These are phyloP conservation scores for Podospora anserina DNA, from an alignment of 495 filamentous ascomycete genomes.

Conservation along the genomic window DNA sequence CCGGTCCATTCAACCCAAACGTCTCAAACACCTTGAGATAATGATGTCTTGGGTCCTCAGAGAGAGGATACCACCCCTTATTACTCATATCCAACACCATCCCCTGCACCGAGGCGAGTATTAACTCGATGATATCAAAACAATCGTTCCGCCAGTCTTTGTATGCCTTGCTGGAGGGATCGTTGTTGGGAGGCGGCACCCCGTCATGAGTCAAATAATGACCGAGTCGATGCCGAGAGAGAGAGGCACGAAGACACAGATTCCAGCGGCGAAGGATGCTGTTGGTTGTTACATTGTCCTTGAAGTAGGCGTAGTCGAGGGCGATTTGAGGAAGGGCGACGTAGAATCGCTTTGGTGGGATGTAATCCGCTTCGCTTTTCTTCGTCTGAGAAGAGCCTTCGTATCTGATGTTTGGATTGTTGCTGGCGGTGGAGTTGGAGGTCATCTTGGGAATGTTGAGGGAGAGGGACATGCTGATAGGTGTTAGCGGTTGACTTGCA, in stretches of 20 bases:
- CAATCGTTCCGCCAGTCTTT: conserved; percentile 7
- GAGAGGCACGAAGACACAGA: not conserved
- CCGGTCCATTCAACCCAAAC: conserved; percentile 4
- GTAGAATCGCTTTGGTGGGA: conserved; percentile 8
- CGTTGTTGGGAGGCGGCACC: not conserved
- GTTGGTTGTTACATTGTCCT: not conserved
- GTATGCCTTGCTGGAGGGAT: not conserved
- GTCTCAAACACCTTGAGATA: conserved; percentile 5
- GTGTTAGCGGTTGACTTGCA: not conserved
- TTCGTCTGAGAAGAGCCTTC: not conserved
- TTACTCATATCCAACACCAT: conserved; percentile 5
- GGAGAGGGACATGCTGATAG: not conserved
- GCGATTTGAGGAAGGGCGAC: conserved; percentile 4
- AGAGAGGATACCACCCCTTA: conserved; percentile 2
- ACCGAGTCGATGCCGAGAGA: not conserved
- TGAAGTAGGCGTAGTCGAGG: conserved; percentile 6
- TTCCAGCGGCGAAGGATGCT: conserved; percentile 1
- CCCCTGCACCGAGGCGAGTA: conserved; percentile 6
- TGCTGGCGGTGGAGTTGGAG: not conserved
- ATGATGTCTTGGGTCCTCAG: not conserved
- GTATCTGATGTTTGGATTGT: not conserved
- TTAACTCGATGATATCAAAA: conserved; percentile 1
- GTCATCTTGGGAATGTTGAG: not conserved
- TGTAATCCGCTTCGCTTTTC: not conserved
- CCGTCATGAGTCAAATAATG: not conserved